Percentiles rank a stretch among this genome's conserved stretches.
Evolutionary conservation across 306 rosid genomes (phyloP).

Genomic region (Cajanus cajan): DNA sequence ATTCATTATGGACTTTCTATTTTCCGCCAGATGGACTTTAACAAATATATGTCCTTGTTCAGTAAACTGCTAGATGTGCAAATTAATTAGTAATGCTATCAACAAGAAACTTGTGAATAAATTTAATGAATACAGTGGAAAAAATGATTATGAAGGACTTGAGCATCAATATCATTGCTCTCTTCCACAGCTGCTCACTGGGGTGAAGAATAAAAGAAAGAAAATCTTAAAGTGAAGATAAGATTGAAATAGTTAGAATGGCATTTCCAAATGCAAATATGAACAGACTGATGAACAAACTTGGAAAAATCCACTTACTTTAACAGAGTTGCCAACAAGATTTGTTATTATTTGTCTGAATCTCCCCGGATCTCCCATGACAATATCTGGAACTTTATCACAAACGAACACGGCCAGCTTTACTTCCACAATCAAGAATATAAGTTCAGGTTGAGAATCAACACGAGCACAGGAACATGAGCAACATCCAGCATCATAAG

Average conservation of each 20-base stretch:
- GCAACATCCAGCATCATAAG: conserved; percentile 26
- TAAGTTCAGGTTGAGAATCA: conserved; percentile 7
- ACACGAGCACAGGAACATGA: not conserved
- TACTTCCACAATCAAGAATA: conserved; percentile 34
- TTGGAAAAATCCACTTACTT: conserved; percentile 48
- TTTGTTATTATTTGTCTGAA: conserved; percentile 90
- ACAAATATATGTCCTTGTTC: conserved; percentile 89
- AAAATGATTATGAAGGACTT: not conserved
- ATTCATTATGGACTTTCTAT: conserved; percentile 38
- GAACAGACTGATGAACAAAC: not conserved
- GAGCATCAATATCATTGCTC: not conserved
- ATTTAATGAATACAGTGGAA: not conserved
- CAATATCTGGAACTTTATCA: conserved; percentile 75
- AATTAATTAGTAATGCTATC: conserved; percentile 23
- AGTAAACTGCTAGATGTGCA: conserved; percentile 64
- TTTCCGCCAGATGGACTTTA: conserved; percentile 70
- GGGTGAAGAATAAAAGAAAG: not conserved
- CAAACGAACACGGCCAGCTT: conserved; percentile 92
- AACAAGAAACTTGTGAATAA: conserved; percentile 12
- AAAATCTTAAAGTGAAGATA: not conserved
- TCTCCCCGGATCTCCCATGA: conserved; percentile 91
- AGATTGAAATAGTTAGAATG: not conserved
- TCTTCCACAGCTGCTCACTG: not conserved
- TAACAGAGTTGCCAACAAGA: conserved; percentile 92
- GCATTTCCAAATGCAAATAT: not conserved